phyloP scores from a whole-genome alignment of 306 rosid genomes.

The Dicorynia guianensis region DNA sequence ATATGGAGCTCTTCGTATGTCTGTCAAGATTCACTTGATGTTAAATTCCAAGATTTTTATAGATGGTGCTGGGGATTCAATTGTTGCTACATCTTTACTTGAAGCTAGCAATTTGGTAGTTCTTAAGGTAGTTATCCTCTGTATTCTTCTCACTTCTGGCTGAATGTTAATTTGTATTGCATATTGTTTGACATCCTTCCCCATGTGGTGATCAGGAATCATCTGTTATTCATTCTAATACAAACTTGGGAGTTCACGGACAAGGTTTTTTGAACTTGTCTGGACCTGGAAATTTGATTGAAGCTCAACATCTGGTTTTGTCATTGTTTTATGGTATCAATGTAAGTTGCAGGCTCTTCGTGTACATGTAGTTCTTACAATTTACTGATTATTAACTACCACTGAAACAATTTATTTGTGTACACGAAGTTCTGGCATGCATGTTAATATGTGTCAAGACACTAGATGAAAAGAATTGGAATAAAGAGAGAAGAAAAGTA shows the following conservation, averaged over 20 bases:
- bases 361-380: not conserved
- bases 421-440: too few species aligned
- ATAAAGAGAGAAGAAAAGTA: not conserved
- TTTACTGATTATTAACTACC: not conserved
- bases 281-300: slow-evolving; percentile 91
- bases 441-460: too few species aligned
- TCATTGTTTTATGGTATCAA: slow-evolving; percentile 78
- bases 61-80: slow-evolving; percentile 71
- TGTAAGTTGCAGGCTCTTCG: slow-evolving; percentile 58
- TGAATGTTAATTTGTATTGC: slow-evolving; percentile 10
- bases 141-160: slow-evolving; percentile 35
- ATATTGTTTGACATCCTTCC: slow-evolving; percentile 41
- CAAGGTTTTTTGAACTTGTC: slow-evolving; percentile 93
- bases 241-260: slow-evolving; percentile 97
- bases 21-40: slow-evolving; percentile 94
- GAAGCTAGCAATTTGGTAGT: slow-evolving; percentile 96
- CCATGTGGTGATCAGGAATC: slow-evolving; percentile 68
- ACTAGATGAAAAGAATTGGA: not conserved
- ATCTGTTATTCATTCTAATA: slow-evolving; percentile 87
- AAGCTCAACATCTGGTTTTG: slow-evolving; percentile 87
- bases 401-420: too few species aligned
- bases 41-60: slow-evolving; percentile 87
- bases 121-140: slow-evolving; percentile 70
- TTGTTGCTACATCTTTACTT: slow-evolving; percentile 84
- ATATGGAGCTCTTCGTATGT: slow-evolving; percentile 96